A percentile compares a stretch with the other conserved stretches of the same genome.
phyloP scores from a whole-genome alignment of 495 filamentous ascomycete genomes.

The Saxophila tyrrhenica region DNA sequence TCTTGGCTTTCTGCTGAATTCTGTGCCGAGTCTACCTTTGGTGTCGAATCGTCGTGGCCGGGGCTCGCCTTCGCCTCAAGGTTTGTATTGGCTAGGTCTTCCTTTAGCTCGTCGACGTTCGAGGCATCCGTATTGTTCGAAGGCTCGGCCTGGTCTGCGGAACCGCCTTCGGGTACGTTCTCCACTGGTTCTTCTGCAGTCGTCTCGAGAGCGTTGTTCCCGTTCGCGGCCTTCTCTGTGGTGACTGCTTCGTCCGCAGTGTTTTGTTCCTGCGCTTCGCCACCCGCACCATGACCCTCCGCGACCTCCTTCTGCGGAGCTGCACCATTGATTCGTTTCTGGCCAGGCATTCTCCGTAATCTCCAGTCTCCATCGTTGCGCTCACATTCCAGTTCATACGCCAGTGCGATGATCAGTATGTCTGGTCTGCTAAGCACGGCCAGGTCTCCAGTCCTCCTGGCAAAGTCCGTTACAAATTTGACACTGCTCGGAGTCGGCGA shows the following conservation, averaged over 20 bases:
- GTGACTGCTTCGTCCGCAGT: background rate
- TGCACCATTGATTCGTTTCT: constrained; percentile 64
- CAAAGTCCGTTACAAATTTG: constrained; percentile 70
- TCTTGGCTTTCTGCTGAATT: constrained; percentile 13
- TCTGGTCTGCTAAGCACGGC: constrained; percentile 78
- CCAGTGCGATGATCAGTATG: constrained; percentile 76
- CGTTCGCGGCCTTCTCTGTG: too few relatives aligned
- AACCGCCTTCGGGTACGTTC: too few relatives aligned
- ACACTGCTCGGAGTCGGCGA: constrained; percentile 63
- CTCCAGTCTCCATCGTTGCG: constrained; percentile 74
- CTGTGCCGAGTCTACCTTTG: constrained; percentile 13
- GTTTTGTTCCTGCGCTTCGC: background rate
- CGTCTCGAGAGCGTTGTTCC: too few relatives aligned
- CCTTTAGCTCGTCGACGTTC: too few relatives aligned
- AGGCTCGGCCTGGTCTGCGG: too few relatives aligned
- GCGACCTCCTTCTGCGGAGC: constrained; percentile 32
- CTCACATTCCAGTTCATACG: constrained; percentile 84
- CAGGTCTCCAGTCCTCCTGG: constrained; percentile 79
- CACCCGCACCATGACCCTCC: background rate
- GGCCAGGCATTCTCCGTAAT: constrained; percentile 61
- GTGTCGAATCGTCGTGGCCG: background rate
- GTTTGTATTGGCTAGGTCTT: background rate
- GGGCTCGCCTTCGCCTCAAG: too few relatives aligned
- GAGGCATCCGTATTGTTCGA: too few relatives aligned
- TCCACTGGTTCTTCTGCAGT: too few relatives aligned